Percentiles rank a stretch among this genome's conserved stretches.
These are phyloP conservation scores for Syzygium malaccense DNA, from an alignment of 441 rosid genomes.

Conservation along the genomic window DNA sequence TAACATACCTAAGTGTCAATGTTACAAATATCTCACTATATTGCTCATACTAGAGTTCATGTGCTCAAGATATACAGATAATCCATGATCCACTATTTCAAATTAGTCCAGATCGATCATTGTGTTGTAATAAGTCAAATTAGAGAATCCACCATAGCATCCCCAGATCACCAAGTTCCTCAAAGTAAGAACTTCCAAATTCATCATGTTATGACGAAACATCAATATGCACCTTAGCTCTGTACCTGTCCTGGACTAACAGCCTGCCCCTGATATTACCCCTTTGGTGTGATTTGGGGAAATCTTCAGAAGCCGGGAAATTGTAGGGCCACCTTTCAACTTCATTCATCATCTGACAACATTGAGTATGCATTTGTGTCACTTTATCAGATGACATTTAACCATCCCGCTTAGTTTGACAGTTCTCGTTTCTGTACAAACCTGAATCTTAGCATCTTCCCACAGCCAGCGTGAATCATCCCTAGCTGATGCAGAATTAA, in stretches of 20 bases:
- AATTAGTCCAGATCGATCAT: not conserved
- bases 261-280: conserved; percentile 10
- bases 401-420: not conserved
- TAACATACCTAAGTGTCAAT: conserved; percentile 32
- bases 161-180: not conserved
- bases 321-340: conserved; percentile 8
- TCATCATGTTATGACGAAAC: not conserved
- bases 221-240: not conserved
- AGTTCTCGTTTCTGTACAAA: conserved; percentile 5
- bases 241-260: conserved; percentile 7
- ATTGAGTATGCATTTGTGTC: not conserved
- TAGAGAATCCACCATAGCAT: not conserved
- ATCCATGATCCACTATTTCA: not conserved
- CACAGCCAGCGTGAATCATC: conserved; percentile 39
- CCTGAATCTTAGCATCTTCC: conserved; percentile 78
- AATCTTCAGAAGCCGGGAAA: conserved; percentile 16
- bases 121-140: not conserved
- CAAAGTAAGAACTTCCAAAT: not conserved
- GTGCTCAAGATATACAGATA: not conserved
- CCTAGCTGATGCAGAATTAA: conserved; percentile 43
- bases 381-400: not conserved
- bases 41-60: not conserved
- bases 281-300: conserved; percentile 12
- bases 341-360: conserved; percentile 7
- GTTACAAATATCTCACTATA: not conserved